Percentiles rank a stretch among this genome's conserved stretches.
These are phyloP conservation scores for Epichloe hybrida DNA, from an alignment of 2,329 filamentous ascomycete genomes.

Conservation along the genomic window DNA sequence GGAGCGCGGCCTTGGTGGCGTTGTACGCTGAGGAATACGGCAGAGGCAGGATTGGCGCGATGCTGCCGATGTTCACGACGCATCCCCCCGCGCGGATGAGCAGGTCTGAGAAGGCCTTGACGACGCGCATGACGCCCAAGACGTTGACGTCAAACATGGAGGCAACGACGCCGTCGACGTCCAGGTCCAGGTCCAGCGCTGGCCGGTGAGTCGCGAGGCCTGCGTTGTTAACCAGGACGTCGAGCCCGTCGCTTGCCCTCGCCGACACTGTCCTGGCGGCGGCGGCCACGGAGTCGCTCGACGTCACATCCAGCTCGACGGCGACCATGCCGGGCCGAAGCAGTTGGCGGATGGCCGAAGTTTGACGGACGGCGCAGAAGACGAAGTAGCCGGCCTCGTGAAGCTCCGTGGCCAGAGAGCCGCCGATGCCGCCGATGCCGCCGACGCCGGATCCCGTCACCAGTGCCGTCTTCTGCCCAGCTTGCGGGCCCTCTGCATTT, in stretches of 20 bases:
- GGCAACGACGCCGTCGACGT: constrained; percentile 16
- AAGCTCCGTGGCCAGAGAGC: constrained; percentile 12
- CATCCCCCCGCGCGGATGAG: constrained; percentile 12
- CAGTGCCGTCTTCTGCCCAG: constrained; percentile 2
- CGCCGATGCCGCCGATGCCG: constrained; percentile 17
- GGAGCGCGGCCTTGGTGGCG: constrained; percentile 12
- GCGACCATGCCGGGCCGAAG: constrained; percentile 10
- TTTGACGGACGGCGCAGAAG: constrained; percentile 19
- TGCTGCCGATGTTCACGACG: constrained; percentile 14
- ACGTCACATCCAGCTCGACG: constrained; percentile 21
- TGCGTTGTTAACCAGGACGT: constrained; percentile 13
- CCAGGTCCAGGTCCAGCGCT: constrained; percentile 18
- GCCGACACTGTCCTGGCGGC: constrained; percentile 8
- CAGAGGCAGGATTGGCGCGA: constrained; percentile 11
- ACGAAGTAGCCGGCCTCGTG: constrained; percentile 16
- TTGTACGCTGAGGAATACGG: constrained; percentile 11
- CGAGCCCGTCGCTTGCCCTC: constrained; percentile 9
- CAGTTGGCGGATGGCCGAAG: constrained; percentile 12
- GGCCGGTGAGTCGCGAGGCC: constrained; percentile 12
- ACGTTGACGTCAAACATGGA: constrained; percentile 30
- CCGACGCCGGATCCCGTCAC: constrained; percentile 7
- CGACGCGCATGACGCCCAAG: constrained; percentile 19
- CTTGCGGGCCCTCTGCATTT: not conserved
- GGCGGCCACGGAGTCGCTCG: constrained; percentile 12
- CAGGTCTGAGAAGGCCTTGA: constrained; percentile 10